These are phyloP conservation scores for Linnemannia schmuckeri DNA, from an alignment of 192 early-diverging fungal genomes.

Conservation along the genomic window DNA sequence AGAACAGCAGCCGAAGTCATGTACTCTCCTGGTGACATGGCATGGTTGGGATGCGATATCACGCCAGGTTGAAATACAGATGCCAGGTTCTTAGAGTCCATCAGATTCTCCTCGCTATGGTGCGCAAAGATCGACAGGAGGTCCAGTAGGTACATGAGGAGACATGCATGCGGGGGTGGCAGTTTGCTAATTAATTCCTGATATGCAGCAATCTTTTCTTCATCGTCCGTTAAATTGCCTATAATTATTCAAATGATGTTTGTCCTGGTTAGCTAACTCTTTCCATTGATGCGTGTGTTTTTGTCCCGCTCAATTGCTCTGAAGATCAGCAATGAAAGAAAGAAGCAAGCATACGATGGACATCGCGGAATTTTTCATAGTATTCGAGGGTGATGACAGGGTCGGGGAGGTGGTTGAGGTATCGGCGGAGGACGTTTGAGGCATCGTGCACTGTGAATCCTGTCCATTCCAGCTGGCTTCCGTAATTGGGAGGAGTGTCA, in stretches of 20 bases:
- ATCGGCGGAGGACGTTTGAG: conserved; percentile 80
- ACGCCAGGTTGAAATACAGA: conserved; percentile 83
- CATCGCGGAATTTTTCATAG: conserved; percentile 76
- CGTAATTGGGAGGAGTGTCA: conserved; percentile 74
- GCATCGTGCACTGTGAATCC: conserved; percentile 84
- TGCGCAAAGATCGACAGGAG: conserved; percentile 69
- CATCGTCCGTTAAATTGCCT: conserved; percentile 54
- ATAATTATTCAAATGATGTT: conserved; percentile 1
- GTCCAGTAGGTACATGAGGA: conserved; percentile 79
- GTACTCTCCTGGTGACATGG: conserved; percentile 79
- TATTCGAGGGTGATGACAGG: conserved; percentile 77
- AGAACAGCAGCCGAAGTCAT: conserved; percentile 80
- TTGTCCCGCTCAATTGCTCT: not conserved
- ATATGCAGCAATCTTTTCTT: conserved; percentile 62
- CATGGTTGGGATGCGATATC: conserved; percentile 78
- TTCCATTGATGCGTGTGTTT: not conserved
- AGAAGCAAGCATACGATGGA: conserved; percentile 62
- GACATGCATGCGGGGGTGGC: conserved; percentile 71
- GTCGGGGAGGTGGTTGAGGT: conserved; percentile 78
- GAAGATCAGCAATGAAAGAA: not conserved
- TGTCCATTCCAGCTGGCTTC: conserved; percentile 71
- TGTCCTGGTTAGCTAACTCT: not conserved
- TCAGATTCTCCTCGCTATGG: conserved; percentile 68
- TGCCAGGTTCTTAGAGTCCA: conserved; percentile 82
- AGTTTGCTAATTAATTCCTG: conserved; percentile 70